Conservation (phyloP, 108 stramenopile genomes). For the Skeletonema tropicum region DNA sequence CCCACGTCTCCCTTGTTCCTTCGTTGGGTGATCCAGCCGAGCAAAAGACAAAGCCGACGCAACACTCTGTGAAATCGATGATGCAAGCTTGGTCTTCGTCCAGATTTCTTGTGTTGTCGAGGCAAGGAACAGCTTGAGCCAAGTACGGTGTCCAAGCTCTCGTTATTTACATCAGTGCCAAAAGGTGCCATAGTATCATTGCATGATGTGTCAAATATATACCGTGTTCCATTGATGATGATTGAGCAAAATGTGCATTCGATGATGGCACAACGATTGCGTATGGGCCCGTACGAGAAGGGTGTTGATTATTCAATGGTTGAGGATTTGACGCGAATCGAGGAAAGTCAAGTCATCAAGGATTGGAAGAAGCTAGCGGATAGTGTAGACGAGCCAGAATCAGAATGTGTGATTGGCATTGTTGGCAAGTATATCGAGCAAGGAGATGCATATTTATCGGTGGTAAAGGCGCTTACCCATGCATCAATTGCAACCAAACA, state of each 20-base stretch:
- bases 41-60: slow-evolving; percentile 65
- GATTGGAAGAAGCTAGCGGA: slow-evolving; percentile 74
- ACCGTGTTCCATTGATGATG: slow-evolving; percentile 86
- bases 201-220: slow-evolving; percentile 88
- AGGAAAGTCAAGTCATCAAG: slow-evolving; percentile 24
- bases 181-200: slow-evolving; percentile 66
- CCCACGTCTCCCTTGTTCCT: slow-evolving; percentile 71
- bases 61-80: slow-evolving; percentile 64
- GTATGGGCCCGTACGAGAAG: slow-evolving; percentile 31
- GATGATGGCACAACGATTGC: slow-evolving; percentile 44
- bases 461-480: slow-evolving; percentile 86
- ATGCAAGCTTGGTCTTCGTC: slow-evolving; percentile 63
- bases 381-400: slow-evolving; percentile 65
- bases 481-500: slow-evolving; percentile 69
- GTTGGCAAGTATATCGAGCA: slow-evolving; percentile 82
- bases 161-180: slow-evolving; percentile 72
- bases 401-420: slow-evolving; percentile 71
- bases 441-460: slow-evolving; percentile 64
- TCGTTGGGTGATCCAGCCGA: slow-evolving; percentile 47
- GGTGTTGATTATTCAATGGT: slow-evolving; percentile 54
- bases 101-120: slow-evolving; percentile 75
- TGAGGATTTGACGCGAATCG: slow-evolving; percentile 40
- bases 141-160: slow-evolving; percentile 53
- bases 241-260: slow-evolving; percentile 69
- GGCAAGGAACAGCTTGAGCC: slow-evolving; percentile 52